Percentiles rank a stretch among this genome's conserved stretches.
These are phyloP conservation scores for Gymnopilus dilepis DNA, from an alignment of 768 basidiomycete genomes.

Conservation along the genomic window DNA sequence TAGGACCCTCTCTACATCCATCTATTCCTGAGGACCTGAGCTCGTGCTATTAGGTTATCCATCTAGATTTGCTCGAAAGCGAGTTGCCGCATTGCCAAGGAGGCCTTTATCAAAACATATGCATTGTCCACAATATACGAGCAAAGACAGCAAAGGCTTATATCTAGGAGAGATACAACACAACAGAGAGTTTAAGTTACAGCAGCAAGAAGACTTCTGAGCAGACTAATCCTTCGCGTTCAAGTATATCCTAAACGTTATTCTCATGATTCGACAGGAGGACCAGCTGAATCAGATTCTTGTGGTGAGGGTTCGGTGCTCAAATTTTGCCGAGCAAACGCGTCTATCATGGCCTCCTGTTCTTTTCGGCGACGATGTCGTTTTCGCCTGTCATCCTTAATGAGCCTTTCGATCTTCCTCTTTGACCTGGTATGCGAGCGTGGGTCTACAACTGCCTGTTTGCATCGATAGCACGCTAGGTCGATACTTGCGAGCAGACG, in stretches of 20 bases:
- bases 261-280: conserved; percentile 25
- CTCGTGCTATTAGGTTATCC: no score
- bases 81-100: background rate
- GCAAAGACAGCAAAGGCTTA: conserved; percentile 16
- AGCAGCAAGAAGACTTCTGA: conserved; percentile 13
- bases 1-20: background rate
- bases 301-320: conserved; percentile 30
- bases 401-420: conserved; percentile 77
- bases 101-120: background rate
- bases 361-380: conserved; percentile 85
- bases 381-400: conserved; percentile 83
- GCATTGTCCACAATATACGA: conserved; percentile 19
- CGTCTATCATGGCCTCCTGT: conserved; percentile 81
- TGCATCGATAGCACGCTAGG: conserved; percentile 81
- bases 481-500: conserved; percentile 84
- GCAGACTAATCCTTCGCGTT: conserved; percentile 18
- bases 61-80: no score
- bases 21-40: background rate
- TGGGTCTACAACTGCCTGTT: conserved; percentile 71
- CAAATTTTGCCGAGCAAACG: conserved; percentile 67
- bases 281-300: conserved; percentile 13
- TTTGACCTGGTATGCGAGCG: conserved; percentile 65
- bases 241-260: background rate
- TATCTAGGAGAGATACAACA: conserved; percentile 29
- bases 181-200: conserved; percentile 29